These are phyloP conservation scores for Diutina siamensis DNA, from an alignment of 1,139 yeast genomes.

Conservation along the genomic window DNA sequence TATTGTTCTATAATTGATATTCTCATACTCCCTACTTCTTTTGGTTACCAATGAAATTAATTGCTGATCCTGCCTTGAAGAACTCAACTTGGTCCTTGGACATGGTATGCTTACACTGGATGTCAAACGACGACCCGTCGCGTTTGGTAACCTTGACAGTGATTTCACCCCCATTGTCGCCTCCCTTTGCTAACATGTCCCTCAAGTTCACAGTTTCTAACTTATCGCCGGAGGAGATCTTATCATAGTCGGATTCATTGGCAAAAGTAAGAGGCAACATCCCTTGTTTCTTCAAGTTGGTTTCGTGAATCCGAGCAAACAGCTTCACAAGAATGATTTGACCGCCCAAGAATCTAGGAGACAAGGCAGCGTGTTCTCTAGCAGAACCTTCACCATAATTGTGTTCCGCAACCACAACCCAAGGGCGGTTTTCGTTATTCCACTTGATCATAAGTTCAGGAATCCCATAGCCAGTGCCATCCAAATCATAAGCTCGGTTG, in stretches of 20 bases:
- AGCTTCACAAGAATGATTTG: slow-evolving; percentile 81
- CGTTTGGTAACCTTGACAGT: slow-evolving; percentile 63
- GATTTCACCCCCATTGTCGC: slow-evolving; percentile 77
- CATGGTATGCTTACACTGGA: slow-evolving; percentile 87
- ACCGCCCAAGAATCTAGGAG: slow-evolving; percentile 92
- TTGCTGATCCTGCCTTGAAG: slow-evolving; percentile 96
- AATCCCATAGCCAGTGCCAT: slow-evolving; percentile 66
- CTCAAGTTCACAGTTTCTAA: slow-evolving; percentile 66
- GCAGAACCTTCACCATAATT: slow-evolving; percentile 99
- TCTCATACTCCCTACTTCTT: slow-evolving; percentile 8
- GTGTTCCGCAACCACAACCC: slow-evolving; percentile 96
- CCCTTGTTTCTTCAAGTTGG: slow-evolving; percentile 66
- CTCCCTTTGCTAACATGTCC: slow-evolving; percentile 71
- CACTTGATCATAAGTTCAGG: slow-evolving; percentile 97
- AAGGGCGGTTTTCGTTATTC: slow-evolving; percentile 74
- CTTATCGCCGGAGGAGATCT: slow-evolving; percentile 61
- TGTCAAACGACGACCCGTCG: slow-evolving; percentile 58
- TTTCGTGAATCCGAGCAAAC: slow-evolving; percentile 79
- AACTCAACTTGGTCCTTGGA: slow-evolving; percentile 91
- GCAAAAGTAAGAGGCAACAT: slow-evolving; percentile 90
- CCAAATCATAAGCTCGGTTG: slow-evolving; percentile 77
- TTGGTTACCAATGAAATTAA: slow-evolving; percentile 72
- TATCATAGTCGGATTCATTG: slow-evolving; percentile 80
- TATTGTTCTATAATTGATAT: slow-evolving; percentile 4
- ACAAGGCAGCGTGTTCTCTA: slow-evolving; percentile 96